phyloP scores from a whole-genome alignment of 2,329 filamentous ascomycete genomes.

The Ceratocystis colombiana region DNA sequence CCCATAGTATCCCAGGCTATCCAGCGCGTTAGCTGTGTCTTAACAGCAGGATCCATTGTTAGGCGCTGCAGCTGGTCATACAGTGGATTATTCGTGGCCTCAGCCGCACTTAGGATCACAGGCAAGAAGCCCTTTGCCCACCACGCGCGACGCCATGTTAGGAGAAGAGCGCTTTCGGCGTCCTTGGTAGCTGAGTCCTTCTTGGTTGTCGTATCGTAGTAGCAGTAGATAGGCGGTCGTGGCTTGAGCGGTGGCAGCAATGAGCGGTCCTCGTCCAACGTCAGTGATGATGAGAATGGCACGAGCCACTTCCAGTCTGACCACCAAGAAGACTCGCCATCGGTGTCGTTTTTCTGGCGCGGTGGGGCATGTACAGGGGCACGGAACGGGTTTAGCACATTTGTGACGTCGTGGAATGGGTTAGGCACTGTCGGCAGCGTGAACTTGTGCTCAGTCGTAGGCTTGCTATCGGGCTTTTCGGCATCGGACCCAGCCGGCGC shows the following conservation, averaged over 20 bases:
- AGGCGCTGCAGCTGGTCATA: slow-evolving; percentile 60
- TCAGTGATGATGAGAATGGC: slow-evolving; percentile 73
- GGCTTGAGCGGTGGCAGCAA: slow-evolving; percentile 66
- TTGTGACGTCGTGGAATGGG: slow-evolving; percentile 36
- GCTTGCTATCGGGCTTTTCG: background rate
- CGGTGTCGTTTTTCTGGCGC: slow-evolving; percentile 66
- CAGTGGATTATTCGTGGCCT: slow-evolving; percentile 72
- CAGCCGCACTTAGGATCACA: slow-evolving; percentile 64
- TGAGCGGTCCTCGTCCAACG: slow-evolving; percentile 69
- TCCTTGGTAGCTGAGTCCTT: slow-evolving; percentile 55
- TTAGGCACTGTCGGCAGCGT: slow-evolving; percentile 42
- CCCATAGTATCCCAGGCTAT: slow-evolving; percentile 89
- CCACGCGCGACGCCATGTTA: slow-evolving; percentile 88
- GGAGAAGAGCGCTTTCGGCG: slow-evolving; percentile 66
- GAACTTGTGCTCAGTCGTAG: slow-evolving; percentile 38
- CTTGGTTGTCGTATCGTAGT: slow-evolving; percentile 61
- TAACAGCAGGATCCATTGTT: slow-evolving; percentile 51
- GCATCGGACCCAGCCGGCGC: background rate
- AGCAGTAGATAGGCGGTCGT: slow-evolving; percentile 76
- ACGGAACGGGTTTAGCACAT: slow-evolving; percentile 55
- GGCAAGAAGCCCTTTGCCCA: slow-evolving; percentile 90
- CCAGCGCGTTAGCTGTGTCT: slow-evolving; percentile 69
- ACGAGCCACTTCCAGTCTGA: slow-evolving; percentile 77
- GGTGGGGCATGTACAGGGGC: slow-evolving; percentile 61
- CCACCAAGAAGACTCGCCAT: slow-evolving; percentile 73